Base-by-base conservation (phyloP, 2,329 filamentous ascomycete species). In the Herpotrichia juniperi region DNA sequence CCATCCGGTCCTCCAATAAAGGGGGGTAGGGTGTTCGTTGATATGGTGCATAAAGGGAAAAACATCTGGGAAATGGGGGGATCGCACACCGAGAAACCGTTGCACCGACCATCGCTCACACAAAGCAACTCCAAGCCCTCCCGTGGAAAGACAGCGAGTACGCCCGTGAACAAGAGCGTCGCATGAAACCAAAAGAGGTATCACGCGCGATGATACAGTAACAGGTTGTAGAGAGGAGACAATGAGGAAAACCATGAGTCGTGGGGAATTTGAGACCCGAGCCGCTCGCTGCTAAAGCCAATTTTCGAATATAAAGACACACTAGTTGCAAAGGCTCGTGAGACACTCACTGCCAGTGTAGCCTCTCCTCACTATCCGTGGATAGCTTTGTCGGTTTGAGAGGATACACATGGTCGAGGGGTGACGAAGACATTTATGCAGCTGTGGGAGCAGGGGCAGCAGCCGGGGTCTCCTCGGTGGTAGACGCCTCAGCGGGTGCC, bases 201-300 rank as follows among this genome's bases (percentile, higher is more conserved):
- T 54, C 62, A 56, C 62, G 62, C 58, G 53, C 55, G 37, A 59
- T 55, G 59, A 59, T 62, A 34, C 31, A 10, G 31, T 34, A 34
- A 10, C n/a, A n/a, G n/a, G 63, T 50, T 53, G 54, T 61, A 59
- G 59, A 60, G 60, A 53, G 58, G 61, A 57, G 58, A 54, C 66
- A 67, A 67, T 43, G 66, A 63, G 63, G 71, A 72, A 71, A 56
- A 47, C 71, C 69, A 72, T 73, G 66, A 73, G 62, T 73, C 69
- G 71, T 72, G 66, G 68, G 70, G 66, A 70, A 72, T 67, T 63
- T 60, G 61, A 64, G 61, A 67, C 70, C 71, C 66, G 67, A 69
- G 58, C 70, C 69, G 70, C 70, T 73, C 66, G 70, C 69, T 71
- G 64, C 64, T 63, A 69, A 71, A 71, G 63, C 69, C 68, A 70